phyloP scores from a whole-genome alignment of 768 basidiomycete genomes.

The Daedaleopsis sinensis region DNA sequence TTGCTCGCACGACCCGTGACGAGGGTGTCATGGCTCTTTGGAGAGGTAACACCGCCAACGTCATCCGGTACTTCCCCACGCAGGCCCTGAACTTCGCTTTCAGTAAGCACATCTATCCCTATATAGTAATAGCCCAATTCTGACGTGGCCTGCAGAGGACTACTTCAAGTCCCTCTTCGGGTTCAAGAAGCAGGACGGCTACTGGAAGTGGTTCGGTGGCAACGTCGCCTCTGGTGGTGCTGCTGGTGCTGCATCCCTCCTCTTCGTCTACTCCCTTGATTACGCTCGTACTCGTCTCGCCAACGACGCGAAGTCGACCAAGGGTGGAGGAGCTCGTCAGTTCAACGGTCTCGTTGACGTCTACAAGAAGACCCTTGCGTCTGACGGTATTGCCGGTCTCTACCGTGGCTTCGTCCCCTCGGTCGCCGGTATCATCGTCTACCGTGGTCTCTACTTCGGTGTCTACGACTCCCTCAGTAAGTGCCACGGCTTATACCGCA shows the following conservation, averaged over 20 bases:
- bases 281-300: slow-evolving; percentile 99
- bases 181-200: slow-evolving; percentile 97
- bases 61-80: slow-evolving; percentile 99
- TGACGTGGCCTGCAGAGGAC: slow-evolving; percentile 66
- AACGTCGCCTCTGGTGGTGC: slow-evolving; percentile 99
- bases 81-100: slow-evolving; percentile 99
- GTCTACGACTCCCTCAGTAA: slow-evolving; percentile 91
- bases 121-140: background rate
- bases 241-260: slow-evolving; percentile 96
- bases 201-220: slow-evolving; percentile 98
- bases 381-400: slow-evolving; percentile 97
- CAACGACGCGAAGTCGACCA: slow-evolving; percentile 95
- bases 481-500: slow-evolving; percentile 38
- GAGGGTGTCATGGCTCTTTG: slow-evolving; percentile 96
- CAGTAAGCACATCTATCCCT: slow-evolving; percentile 63
- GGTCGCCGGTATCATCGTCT: slow-evolving; percentile 98
- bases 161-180: slow-evolving; percentile 99
- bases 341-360: slow-evolving; percentile 99
- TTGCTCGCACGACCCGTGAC: slow-evolving; percentile 87
- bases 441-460: slow-evolving; percentile 99
- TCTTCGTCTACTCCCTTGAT: slow-evolving; percentile 99
- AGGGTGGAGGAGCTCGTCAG: slow-evolving; percentile 90
- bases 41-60: slow-evolving; percentile 99
- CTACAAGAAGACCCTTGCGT: slow-evolving; percentile 95
- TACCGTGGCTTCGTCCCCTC: slow-evolving; percentile 99